These are phyloP conservation scores for Plasmodium coatneyi DNA, from an alignment of 169 alveolate genomes.

Conservation along the genomic window DNA sequence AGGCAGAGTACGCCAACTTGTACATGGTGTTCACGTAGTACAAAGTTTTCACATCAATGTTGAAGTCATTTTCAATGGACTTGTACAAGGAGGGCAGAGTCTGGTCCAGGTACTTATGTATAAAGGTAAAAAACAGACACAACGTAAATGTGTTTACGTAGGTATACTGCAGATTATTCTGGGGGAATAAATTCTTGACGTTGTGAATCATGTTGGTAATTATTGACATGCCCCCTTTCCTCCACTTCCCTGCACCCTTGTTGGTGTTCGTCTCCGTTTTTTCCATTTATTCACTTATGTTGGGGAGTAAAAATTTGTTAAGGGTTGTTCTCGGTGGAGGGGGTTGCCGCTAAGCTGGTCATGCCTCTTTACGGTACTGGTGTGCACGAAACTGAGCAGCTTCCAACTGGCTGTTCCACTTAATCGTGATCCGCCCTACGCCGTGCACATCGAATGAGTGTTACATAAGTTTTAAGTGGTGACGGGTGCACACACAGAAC, in stretches of 20 bases:
- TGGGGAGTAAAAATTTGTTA: background rate
- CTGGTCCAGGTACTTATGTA: slow-evolving; percentile 65
- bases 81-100: slow-evolving; percentile 68
- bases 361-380: background rate
- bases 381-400: background rate
- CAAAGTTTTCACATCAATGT: slow-evolving; percentile 27
- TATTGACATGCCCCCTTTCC: background rate
- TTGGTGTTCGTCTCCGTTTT: background rate
- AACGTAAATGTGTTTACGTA: slow-evolving; percentile 46
- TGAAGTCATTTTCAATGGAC: slow-evolving; percentile 65
- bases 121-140: slow-evolving; percentile 39
- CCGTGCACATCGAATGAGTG: background rate
- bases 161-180: slow-evolving; percentile 44
- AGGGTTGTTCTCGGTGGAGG: background rate
- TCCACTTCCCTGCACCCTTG: slow-evolving; percentile 7
- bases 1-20: slow-evolving; percentile 48
- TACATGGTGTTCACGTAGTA: slow-evolving; percentile 49
- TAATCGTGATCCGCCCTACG: background rate
- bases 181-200: slow-evolving; percentile 42
- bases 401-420: background rate
- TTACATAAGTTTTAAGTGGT: background rate
- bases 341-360: background rate
- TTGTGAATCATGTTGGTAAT: background rate
- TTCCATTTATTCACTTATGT: slow-evolving; percentile 22
- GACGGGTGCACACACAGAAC: background rate